A percentile compares a stretch with the other conserved stretches of the same genome.
Evolutionary conservation across 495 filamentous ascomycete genomes (phyloP).

Genomic region (Pyrenula aspistea): DNA sequence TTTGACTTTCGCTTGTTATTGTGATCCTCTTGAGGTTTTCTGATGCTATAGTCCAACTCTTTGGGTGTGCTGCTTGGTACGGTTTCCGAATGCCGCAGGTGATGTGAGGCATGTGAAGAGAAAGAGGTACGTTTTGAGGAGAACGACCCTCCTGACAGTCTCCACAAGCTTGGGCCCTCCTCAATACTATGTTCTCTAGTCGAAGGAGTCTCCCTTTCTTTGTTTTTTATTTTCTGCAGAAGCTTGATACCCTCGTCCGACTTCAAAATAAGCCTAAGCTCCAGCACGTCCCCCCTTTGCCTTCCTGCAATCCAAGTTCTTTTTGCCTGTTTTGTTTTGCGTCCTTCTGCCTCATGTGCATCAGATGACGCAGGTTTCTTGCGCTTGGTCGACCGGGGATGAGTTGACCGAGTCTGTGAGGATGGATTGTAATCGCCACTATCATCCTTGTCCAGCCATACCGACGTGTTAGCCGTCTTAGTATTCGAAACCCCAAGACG

Average conservation of each 20-base stretch:
- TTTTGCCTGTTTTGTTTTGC: not conserved
- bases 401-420: not conserved
- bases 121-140: not conserved
- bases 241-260: not conserved
- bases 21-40: not conserved
- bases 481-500: not conserved
- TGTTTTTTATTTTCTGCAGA: not conserved
- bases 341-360: not conserved
- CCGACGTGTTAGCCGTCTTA: not conserved
- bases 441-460: not conserved
- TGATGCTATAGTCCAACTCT: not conserved
- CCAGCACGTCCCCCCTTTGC: not conserved
- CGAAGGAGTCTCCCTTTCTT: not conserved
- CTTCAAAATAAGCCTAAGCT: not conserved
- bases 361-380: not conserved
- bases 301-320: not conserved
- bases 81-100: not conserved
- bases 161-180: not conserved
- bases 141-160: not conserved
- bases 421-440: not conserved
- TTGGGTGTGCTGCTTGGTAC: not conserved
- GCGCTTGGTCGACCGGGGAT: not conserved
- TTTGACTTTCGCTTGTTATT: not conserved
- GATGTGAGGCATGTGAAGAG: not conserved
- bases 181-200: not conserved